Base-by-base conservation (phyloP, 2,329 filamentous ascomycete genomes). In the Xylariales sp. region DNA sequence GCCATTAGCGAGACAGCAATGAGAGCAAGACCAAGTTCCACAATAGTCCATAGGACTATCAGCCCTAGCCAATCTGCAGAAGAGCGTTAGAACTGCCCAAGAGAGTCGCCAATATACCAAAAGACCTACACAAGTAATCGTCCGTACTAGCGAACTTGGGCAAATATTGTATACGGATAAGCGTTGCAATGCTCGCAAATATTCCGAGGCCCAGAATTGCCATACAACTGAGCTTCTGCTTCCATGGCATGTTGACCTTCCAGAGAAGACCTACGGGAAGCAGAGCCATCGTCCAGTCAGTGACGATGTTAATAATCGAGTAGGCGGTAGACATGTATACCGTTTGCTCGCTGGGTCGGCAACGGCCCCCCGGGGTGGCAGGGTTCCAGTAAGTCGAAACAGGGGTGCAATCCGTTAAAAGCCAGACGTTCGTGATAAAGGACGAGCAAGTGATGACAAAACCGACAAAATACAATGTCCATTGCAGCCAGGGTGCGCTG, bases 341-440 rank as follows among this genome's bases (percentile, higher is more conserved):
- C 7, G 23, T 38, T 17, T 27, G 23, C 8, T 11, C n/a, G 4
- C 29, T 12, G 2, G 34, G 29, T 7, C 40, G 40, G 15, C 40
- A 42, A 7, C 5, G 3, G 6, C 29, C 34, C 4, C 29, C 34
- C 13, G 17, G 3, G 4, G 38, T 17, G 8, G 29, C 25, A 20
- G 19, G 21, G 35, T 42, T 29, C 40, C 40, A 42, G 11, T 11
- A 15, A 4, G 40, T 35, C 3, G 11, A 34, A 7, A 42, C 6
- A 6, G 40, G 40, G 12, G 19, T 28, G 29, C 40, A 42, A 29
- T 24, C 15, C 5, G 40, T 38, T 18, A 38, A 17, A 2, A 42
- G 34, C 18, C 30, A 42, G n/a, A 38, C 16, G 29, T 42, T 42
- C 13, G 35, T 30, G 24, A 15, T 24, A 8, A 38, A 17, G 6